phyloP scores from a whole-genome alignment of 2,329 filamentous ascomycete species.

The Venturia nashicola region DNA sequence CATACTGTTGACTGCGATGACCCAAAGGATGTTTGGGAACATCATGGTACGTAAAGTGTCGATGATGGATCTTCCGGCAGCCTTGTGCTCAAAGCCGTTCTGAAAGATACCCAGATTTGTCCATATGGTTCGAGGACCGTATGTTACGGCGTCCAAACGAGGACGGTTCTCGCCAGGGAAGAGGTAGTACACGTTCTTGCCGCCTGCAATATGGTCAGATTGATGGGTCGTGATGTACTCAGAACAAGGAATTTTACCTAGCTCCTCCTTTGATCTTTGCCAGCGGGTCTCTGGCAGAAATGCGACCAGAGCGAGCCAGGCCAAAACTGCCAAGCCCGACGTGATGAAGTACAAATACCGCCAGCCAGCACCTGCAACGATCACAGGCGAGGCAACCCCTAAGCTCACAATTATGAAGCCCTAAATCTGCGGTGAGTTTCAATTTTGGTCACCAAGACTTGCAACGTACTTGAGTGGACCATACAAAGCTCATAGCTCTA shows the following conservation, averaged over 20 bases:
- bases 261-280: constrained; percentile 14
- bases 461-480: constrained; percentile 16
- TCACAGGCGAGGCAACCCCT: constrained; percentile 18
- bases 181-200: constrained; percentile 10
- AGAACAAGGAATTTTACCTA: constrained; percentile 2
- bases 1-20: constrained; percentile 18
- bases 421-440: not conserved
- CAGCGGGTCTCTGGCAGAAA: constrained; percentile 20
- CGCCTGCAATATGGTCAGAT: not conserved
- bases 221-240: not conserved
- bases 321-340: constrained; percentile 14
- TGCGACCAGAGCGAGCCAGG: constrained; percentile 16
- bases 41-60: constrained; percentile 20
- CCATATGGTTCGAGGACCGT: constrained; percentile 14
- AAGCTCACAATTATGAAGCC: constrained; percentile 18
- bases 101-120: constrained; percentile 17
- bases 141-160: constrained; percentile 6
- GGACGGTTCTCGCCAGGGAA: constrained; percentile 11
- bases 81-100: constrained; percentile 14
- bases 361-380: constrained; percentile 17
- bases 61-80: constrained; percentile 16
- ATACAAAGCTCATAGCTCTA: constrained; percentile 18
- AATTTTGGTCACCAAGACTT: not conserved
- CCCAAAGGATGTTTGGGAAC: constrained; percentile 21
- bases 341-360: constrained; percentile 20